Percentiles rank a stretch among this genome's conserved stretches.
These are phyloP conservation scores for Podaxis pistillaris DNA, from an alignment of 768 basidiomycete species.

Conservation along the genomic window DNA sequence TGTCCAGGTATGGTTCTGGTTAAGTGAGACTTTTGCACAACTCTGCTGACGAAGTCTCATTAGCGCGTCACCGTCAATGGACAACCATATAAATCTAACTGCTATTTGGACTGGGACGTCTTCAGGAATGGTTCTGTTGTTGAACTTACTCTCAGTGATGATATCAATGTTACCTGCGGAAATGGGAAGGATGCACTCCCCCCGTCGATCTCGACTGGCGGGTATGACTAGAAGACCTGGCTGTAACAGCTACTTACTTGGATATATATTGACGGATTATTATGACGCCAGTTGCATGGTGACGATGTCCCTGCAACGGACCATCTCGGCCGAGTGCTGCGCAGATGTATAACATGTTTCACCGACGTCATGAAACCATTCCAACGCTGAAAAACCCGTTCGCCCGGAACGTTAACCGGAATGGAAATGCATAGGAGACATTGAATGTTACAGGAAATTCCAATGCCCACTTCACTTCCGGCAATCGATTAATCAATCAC, in stretches of 20 bases:
- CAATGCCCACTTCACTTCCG: too few relatives aligned
- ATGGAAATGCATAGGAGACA: too few relatives aligned
- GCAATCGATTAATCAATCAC: too few relatives aligned
- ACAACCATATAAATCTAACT: conserved; percentile 57
- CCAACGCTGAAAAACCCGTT: too few relatives aligned
- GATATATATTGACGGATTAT: not conserved
- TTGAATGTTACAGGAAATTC: too few relatives aligned
- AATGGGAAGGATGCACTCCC: conserved; percentile 44
- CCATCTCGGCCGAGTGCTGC: too few relatives aligned
- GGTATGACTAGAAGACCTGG: conserved; percentile 34
- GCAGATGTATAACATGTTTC: too few relatives aligned
- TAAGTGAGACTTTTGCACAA: not conserved
- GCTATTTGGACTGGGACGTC: conserved; percentile 66
- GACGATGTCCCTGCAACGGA: not conserved
- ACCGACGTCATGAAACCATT: too few relatives aligned
- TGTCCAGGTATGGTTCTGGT: conserved; percentile 42
- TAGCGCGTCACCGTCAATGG: conserved; percentile 61
- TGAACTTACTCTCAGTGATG: conserved; percentile 53
- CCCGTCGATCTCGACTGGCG: conserved; percentile 65
- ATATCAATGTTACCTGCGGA: conserved; percentile 54
- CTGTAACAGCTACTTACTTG: not conserved
- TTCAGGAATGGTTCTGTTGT: conserved; percentile 51
- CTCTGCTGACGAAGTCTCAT: not conserved
- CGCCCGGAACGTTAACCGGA: too few relatives aligned
- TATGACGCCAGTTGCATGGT: not conserved